Conservation (phyloP, 768 basidiomycete genomes). For the Amanita subjunquillea region DNA sequence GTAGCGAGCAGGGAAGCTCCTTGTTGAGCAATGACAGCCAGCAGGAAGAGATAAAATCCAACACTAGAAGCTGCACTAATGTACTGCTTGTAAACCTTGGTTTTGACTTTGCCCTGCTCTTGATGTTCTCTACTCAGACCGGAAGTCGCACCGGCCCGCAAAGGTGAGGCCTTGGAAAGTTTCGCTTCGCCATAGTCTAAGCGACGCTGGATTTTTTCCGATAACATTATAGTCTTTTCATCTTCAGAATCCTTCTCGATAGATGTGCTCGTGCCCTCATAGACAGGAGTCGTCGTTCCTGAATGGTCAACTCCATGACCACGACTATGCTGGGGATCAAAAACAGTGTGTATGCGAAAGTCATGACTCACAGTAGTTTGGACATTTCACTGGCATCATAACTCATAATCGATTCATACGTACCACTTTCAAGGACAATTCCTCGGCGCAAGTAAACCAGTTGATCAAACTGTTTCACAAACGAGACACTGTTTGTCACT, state of each 20-base stretch:
- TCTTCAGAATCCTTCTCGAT: conserved; percentile 10
- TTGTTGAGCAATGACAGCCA: conserved; percentile 48
- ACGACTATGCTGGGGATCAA: conserved; percentile 10
- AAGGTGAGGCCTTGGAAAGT: conserved; percentile 29
- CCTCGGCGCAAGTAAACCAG: conserved; percentile 71
- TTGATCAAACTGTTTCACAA: conserved; percentile 67
- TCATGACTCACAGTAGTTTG: conserved; percentile 57
- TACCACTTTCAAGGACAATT: conserved; percentile 68
- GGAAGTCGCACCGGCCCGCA: conserved; percentile 27
- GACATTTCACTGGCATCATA: conserved; percentile 57
- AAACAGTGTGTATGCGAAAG: background rate
- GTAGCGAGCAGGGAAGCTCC: conserved; percentile 48
- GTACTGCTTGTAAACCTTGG: conserved; percentile 66
- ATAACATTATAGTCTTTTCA: conserved; percentile 15
- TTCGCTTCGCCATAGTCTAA: conserved; percentile 48
- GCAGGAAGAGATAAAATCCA: conserved; percentile 58
- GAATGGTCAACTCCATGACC: conserved; percentile 39
- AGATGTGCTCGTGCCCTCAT: conserved; percentile 27
- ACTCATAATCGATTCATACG: conserved; percentile 48
- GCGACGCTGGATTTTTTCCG: conserved; percentile 49
- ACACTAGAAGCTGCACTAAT: conserved; percentile 67
- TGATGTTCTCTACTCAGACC: conserved; percentile 60
- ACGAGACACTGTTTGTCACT: conserved; percentile 85
- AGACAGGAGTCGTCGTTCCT: conserved; percentile 39
- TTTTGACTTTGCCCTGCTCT: conserved; percentile 76